Evolutionary conservation across 2,329 filamentous ascomycete species (phyloP).

Genomic region (Fusarium pseudocircinatum): DNA sequence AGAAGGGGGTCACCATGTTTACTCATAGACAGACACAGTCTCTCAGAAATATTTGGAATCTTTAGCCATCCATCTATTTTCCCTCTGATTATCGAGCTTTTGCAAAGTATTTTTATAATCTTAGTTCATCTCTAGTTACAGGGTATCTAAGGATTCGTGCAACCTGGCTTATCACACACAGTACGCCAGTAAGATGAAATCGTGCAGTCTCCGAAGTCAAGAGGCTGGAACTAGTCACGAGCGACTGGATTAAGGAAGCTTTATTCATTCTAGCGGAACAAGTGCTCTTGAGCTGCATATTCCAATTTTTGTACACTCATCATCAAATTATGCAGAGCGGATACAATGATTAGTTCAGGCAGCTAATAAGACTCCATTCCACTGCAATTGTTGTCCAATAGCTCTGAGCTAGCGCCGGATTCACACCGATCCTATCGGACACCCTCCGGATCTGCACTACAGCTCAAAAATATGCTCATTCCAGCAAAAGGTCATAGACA

Average conservation of each 20-base stretch:
- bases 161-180: too few relatives aligned
- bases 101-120: too few relatives aligned
- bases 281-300: accelerated
- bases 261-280: too few relatives aligned
- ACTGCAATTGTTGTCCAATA: not conserved
- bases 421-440: not conserved
- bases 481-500: not conserved
- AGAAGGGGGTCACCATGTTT: accelerated
- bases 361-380: too few relatives aligned
- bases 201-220: not conserved
- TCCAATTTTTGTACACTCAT: too few relatives aligned
- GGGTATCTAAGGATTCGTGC: not conserved
- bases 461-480: not conserved
- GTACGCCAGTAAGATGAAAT: not conserved
- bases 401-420: not conserved
- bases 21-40: not conserved
- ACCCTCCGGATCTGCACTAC: not conserved
- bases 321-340: too few relatives aligned
- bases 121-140: not conserved
- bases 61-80: accelerated
- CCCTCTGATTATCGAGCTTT: not conserved
- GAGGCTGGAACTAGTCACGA: not conserved
- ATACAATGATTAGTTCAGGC: too few relatives aligned
- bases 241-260: accelerated
- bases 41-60: not conserved